Conservation (phyloP, 257 asterid genomes). For the Striga asiatica region DNA sequence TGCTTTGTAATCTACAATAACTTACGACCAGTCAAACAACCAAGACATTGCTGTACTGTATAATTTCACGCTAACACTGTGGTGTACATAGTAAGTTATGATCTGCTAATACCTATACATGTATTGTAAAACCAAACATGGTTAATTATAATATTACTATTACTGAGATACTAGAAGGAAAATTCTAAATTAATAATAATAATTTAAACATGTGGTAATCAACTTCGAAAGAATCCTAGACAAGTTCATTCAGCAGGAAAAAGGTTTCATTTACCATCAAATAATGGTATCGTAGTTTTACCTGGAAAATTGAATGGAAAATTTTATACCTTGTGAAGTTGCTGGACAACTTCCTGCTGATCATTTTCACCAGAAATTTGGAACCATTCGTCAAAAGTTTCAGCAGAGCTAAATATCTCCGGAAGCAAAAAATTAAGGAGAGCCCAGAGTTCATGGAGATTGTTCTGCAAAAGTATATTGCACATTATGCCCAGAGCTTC, state of each 20-base stretch:
- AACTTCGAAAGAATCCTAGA: too few species aligned
- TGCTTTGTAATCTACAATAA: too few species aligned
- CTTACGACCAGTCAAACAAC: too few species aligned
- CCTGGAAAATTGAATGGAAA: neutral
- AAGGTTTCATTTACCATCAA: neutral
- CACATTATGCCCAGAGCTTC: slow-evolving; percentile 3
- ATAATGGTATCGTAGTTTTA: neutral
- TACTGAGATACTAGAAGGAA: too few species aligned
- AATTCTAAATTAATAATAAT: too few species aligned
- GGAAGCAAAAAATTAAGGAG: slow-evolving; percentile 95
- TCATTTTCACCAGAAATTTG: slow-evolving; percentile 98
- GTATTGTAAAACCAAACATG: too few species aligned
- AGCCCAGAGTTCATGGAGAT: slow-evolving; percentile 99
- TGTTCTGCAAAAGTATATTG: slow-evolving; percentile 54
- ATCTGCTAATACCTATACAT: too few species aligned
- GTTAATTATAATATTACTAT: too few species aligned
- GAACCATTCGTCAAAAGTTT: slow-evolving; percentile 98
- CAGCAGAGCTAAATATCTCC: slow-evolving; percentile 98
- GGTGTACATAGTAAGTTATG: too few species aligned
- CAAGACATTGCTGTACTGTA: too few species aligned
- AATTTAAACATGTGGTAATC: too few species aligned
- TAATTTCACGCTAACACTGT: too few species aligned
- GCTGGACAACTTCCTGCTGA: slow-evolving; percentile 99
- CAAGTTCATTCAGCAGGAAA: neutral
- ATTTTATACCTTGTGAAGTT: slow-evolving; percentile 85